A percentile compares a stretch with the other conserved stretches of the same genome.
phyloP scores from a whole-genome alignment of 352 stramenopile genomes.

The Globisporangium camurandrum region DNA sequence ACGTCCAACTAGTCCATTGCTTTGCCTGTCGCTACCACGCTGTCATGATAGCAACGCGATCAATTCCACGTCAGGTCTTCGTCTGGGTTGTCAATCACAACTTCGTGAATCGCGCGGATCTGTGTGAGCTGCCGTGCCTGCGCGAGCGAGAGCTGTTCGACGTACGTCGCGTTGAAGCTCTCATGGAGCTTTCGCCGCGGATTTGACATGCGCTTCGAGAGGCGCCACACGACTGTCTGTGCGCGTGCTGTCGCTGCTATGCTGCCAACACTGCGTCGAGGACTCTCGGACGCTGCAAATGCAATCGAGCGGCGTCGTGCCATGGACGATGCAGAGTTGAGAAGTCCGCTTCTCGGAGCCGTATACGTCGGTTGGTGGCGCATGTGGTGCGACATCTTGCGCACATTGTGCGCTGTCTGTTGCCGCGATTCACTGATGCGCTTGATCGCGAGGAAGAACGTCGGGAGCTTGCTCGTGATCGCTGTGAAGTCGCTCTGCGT shows the following conservation, averaged over 20 bases:
- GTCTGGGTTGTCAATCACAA: constrained; percentile 15
- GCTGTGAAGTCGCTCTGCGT: constrained; percentile 45
- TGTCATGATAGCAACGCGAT: too few relatives aligned
- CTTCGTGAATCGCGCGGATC: constrained; percentile 22
- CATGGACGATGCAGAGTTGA: neutral
- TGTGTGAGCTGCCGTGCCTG: constrained; percentile 23
- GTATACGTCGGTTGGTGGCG: constrained; percentile 18
- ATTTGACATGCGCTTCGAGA: constrained; percentile 13
- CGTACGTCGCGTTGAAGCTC: constrained; percentile 22
- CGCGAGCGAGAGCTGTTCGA: constrained; percentile 26
- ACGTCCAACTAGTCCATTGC: too few relatives aligned
- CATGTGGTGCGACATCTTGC: constrained; percentile 55
- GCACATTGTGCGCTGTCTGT: constrained; percentile 59
- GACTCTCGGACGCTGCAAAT: neutral
- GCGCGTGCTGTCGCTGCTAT: constrained; percentile 12
- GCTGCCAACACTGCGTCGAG: neutral
- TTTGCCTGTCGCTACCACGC: too few relatives aligned
- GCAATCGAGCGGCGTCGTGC: neutral
- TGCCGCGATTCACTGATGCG: constrained; percentile 59
- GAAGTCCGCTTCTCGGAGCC: neutral
- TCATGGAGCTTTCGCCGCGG: constrained; percentile 16
- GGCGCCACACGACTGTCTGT: constrained; percentile 6
- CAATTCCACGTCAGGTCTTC: constrained; percentile 18
- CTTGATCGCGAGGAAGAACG: constrained; percentile 55
- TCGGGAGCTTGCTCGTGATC: constrained; percentile 60